A percentile compares a stretch with the other conserved stretches of the same genome.
These are phyloP conservation scores for Penicillium sp. DNA, from an alignment of 2,329 filamentous ascomycete species.

Conservation along the genomic window DNA sequence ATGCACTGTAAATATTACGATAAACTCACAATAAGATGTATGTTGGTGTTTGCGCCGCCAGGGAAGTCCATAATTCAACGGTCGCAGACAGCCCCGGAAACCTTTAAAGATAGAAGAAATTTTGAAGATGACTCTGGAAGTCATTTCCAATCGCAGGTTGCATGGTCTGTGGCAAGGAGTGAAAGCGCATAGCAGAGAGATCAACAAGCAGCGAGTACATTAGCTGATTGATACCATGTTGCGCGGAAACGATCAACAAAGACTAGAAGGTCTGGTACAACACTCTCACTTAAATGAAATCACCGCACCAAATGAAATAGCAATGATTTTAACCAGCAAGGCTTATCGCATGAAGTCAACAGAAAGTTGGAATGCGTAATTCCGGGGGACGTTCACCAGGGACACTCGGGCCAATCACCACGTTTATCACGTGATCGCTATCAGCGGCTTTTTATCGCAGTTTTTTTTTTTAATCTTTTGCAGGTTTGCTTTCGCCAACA, in stretches of 20 bases:
- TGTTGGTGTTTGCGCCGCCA: constrained; percentile 42
- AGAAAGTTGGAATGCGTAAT: constrained; percentile 19
- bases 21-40: constrained; percentile 43
- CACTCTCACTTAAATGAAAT: constrained; percentile 2
- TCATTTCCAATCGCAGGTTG: constrained; percentile 34
- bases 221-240: constrained; percentile 15
- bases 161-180: constrained; percentile 21
- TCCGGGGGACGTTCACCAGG: constrained; percentile 35
- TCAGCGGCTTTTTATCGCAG: constrained; percentile 23
- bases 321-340: neutral
- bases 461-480: constrained; percentile 29
- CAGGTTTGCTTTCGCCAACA: constrained; percentile 1
- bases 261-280: constrained; percentile 8
- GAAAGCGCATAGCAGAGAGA: constrained; percentile 17
- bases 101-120: constrained; percentile 29
- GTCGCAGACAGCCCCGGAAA: constrained; percentile 28
- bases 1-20: neutral
- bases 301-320: neutral
- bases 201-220: constrained; percentile 21
- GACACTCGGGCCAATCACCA: constrained; percentile 33
- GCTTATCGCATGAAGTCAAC: constrained; percentile 10
- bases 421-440: constrained; percentile 34
- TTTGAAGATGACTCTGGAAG: constrained; percentile 24
- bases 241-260: constrained; percentile 8
- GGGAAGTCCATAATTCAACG: constrained; percentile 45